These are phyloP conservation scores for Vinca major DNA, from an alignment of 305 asterid genomes.

Conservation along the genomic window DNA sequence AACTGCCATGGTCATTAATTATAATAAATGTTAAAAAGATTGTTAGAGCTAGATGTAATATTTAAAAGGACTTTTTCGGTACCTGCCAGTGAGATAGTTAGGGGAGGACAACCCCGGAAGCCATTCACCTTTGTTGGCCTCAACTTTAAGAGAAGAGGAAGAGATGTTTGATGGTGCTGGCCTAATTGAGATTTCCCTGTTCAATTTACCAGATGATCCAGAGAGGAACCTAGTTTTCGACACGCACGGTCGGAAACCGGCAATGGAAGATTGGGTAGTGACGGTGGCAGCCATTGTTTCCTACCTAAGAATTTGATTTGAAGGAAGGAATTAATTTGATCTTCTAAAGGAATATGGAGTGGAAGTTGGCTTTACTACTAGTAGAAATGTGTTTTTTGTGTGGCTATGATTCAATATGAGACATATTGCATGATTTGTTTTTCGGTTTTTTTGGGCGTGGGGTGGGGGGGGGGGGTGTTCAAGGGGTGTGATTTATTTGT, in stretches of 20 bases:
- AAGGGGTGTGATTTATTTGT: constrained; percentile 30
- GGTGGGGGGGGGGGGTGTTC: too few species aligned
- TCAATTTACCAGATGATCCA: constrained; percentile 57
- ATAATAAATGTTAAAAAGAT: too few species aligned
- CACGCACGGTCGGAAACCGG: constrained; percentile 53
- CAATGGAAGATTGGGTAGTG: constrained; percentile 53
- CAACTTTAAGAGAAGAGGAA: constrained; percentile 42
- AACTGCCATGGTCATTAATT: too few species aligned
- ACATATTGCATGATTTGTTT: constrained; percentile 26
- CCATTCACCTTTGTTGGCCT: constrained; percentile 98
- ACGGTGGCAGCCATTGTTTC: constrained; percentile 61
- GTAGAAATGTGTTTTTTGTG: constrained; percentile 15
- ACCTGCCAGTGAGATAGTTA: constrained; percentile 79
- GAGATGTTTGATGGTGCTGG: constrained; percentile 27
- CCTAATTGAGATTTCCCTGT: constrained; percentile 41
- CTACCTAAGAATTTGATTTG: constrained; percentile 4
- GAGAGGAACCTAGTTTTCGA: constrained; percentile 38
- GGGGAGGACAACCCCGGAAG: constrained; percentile 91
- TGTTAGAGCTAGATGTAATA: not conserved
- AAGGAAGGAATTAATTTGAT: not conserved
- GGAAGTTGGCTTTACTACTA: constrained; percentile 15
- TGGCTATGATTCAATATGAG: constrained; percentile 31
- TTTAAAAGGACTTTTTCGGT: not conserved
- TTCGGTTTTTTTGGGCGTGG: too few species aligned
- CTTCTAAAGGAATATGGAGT: not conserved